Evolutionary conservation across 23 red algal genomes (phyloP), one percentile per base, ranked within the genome.

Genomic region (Gracilaria domingensis): DNA sequence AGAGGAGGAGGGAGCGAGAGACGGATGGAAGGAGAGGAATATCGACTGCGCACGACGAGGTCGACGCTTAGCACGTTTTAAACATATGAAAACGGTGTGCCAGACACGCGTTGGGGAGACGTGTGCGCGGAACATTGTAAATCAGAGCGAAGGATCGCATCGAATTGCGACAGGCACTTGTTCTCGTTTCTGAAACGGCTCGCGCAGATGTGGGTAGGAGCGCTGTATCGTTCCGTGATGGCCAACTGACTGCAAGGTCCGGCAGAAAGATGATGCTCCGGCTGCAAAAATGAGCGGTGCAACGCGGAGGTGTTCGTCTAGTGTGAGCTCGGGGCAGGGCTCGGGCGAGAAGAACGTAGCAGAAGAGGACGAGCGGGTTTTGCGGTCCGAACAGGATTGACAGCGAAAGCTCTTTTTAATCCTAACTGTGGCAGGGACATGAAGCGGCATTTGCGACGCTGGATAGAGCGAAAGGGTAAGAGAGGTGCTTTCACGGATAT

Each of bases 341-440:
- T 29, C n/a, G n/a, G n/a, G n/a, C n/a, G n/a, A n/a, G n/a, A n/a
- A n/a, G n/a, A n/a, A n/a, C n/a, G n/a, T n/a, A n/a, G n/a, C n/a
- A n/a, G n/a, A n/a, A n/a, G n/a, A n/a, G n/a, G n/a, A 8, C 47
- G 54, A 84, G 12, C 87, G 96, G 35, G 48, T 96, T n/a, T n/a
- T n/a, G n/a, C n/a, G n/a, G 40, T 37, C 96, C 20, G 90, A 94
- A 51, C 82, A 75, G 33, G 94, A 99, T 64, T n/a, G n/a, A 94
- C 96, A 69, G 83, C 83, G 32, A 94, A 96, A 26, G 94, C 97
- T n/a, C n/a, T n/a, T n/a, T 5, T 99, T 99, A 64, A 91, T 93
- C 0, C 71, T 99, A 35, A 99, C 97, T n/a, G n/a, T n/a, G n/a
- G n/a, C n/a, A n/a, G n/a, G n/a, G n/a, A n/a, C n/a, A n/a, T n/a